Percentiles rank a stretch among this genome's conserved stretches.
These are phyloP conservation scores for Eutrema yunnanense DNA, from an alignment of 345 rosid genomes.

Conservation along the genomic window DNA sequence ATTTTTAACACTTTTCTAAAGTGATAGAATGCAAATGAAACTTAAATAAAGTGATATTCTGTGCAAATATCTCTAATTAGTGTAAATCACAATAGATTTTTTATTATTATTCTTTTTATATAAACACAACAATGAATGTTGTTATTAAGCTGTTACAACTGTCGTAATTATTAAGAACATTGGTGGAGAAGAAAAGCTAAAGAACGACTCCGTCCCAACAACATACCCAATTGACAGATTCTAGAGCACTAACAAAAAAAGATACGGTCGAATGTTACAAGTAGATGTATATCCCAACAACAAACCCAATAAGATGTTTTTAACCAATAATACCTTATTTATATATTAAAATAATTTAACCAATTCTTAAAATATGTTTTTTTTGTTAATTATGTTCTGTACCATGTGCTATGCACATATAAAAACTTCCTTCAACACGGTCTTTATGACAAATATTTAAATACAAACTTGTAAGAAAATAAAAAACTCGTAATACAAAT, in stretches of 20 bases:
- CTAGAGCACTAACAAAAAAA: conserved; percentile 15
- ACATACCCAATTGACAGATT: conserved; percentile 28
- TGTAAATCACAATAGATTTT: neutral
- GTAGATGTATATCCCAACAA: conserved; percentile 7
- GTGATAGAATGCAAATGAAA: too few species aligned
- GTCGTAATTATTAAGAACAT: neutral
- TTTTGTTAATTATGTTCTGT: neutral
- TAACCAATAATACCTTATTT: neutral
- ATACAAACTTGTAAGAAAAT: neutral
- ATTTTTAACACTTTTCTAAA: too few species aligned
- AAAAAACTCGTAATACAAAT: neutral
- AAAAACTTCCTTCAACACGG: neutral
- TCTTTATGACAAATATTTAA: neutral
- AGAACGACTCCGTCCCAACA: conserved; percentile 19
- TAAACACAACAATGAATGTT: neutral
- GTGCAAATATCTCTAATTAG: neutral
- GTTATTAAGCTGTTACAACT: neutral
- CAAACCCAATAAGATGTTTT: conserved; percentile 4
- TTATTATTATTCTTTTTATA: neutral
- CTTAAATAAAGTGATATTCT: too few species aligned
- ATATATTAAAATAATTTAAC: neutral
- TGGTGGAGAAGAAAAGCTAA: neutral
- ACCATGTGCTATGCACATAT: conserved; percentile 13
- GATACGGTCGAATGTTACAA: conserved; percentile 13
- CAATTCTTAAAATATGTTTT: neutral